Base-by-base conservation (phyloP, 805 yeast species). In the Yamadazyma sp. region DNA sequence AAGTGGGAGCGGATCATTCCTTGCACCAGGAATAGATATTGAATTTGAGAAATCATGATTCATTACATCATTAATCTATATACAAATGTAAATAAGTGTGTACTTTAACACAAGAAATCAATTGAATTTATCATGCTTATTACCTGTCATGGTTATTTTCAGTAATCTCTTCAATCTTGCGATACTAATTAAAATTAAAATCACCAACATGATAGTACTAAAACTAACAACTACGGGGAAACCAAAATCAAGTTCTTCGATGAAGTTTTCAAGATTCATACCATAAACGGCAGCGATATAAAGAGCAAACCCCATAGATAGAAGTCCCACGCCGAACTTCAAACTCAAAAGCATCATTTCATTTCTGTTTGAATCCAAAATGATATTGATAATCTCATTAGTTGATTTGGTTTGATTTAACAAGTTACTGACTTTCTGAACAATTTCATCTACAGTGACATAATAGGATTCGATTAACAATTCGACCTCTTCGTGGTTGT, bases 351-450 rank as follows among this genome's bases (percentile, higher is more conserved):
- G 57, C 96, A 93, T 88, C 41, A 93, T 69, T 46, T 91, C 87
- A 58, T 93, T 93, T 58, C 99, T 75, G 58, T 93, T 91, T 1
- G 97, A 83, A 55, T 93, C 99, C 39, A 93, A 63, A 16, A 93
- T 83, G 45, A 93, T 89, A 51, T 88, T 88, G 41, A 89, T 88
- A 50, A 93, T 88, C 56, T 93, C 98, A 56, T 93, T 98, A 0
- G 97, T 89, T 14, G 95, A 86, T 44, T 78, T 77, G 36, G 93
- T 91, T 55, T 91, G 89, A n/a, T 84, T 75, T 21, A 79, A 73
- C 23, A 86, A 63, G 45, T 76, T 84, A 43, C 82, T 93, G 14
- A 82, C 83, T 3, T 85, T 84, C 56, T 93, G 98, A 2, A 91
- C 97, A 43, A 93, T 85, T 50, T 94, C 97, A 62, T 91, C 98